Percentiles rank a stretch among this genome's conserved stretches.
Evolutionary conservation across 768 basidiomycete genomes (phyloP).

Genomic region (Russula lepida): DNA sequence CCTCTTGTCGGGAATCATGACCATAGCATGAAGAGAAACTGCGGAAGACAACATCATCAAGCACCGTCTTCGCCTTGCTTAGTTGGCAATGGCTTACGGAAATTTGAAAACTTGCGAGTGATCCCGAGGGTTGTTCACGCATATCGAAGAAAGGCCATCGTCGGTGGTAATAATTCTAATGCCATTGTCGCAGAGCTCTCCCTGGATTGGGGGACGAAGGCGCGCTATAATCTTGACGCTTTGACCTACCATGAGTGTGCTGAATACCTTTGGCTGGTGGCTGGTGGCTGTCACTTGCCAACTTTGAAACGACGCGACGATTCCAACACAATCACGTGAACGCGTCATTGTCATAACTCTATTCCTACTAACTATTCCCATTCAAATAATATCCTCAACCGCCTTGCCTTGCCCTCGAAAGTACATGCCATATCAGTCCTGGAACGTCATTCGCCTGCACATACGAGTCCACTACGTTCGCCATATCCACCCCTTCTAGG

Average conservation of each 20-base stretch:
- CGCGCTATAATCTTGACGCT: conserved; percentile 69
- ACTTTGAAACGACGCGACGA: not conserved
- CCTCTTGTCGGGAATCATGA: conserved; percentile 57
- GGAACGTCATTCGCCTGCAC: conserved; percentile 57
- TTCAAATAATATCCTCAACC: not conserved
- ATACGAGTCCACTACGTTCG: conserved; percentile 53
- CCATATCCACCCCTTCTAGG: conserved; percentile 43
- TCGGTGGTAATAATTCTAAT: conserved; percentile 42
- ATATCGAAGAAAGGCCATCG: conserved; percentile 40
- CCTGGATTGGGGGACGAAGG: conserved; percentile 53
- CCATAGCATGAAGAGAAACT: conserved; percentile 76
- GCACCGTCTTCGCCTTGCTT: not conserved
- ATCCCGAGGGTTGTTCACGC: conserved; percentile 65
- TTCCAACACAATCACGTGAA: conserved; percentile 10
- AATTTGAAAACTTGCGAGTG: conserved; percentile 66
- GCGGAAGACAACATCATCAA: not conserved
- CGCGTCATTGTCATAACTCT: not conserved
- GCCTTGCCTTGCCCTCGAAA: conserved; percentile 37
- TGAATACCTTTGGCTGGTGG: not conserved
- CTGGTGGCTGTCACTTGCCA: not conserved
- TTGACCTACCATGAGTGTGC: conserved; percentile 24
- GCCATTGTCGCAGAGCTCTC: conserved; percentile 55
- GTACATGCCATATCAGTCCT: conserved; percentile 52
- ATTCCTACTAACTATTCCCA: not conserved
- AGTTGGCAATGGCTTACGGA: conserved; percentile 39